Percentiles rank a stretch among this genome's conserved stretches.
Evolutionary conservation across 2,329 filamentous ascomycete species (phyloP).

Genomic region (Diaporthe destruens): DNA sequence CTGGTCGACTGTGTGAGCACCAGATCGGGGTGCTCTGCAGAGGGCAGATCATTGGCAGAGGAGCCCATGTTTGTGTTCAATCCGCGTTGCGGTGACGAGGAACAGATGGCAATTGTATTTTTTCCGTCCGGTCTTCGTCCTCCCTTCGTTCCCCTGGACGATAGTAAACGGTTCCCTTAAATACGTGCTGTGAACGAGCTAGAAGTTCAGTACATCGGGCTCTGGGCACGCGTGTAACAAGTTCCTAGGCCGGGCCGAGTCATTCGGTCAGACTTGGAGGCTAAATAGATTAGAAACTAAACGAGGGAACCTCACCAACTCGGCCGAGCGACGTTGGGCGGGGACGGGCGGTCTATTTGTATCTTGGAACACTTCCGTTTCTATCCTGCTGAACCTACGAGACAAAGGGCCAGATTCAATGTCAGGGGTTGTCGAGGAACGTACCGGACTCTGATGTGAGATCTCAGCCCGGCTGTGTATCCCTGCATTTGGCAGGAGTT

Average conservation of each 20-base stretch:
- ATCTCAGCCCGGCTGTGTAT: conserved; percentile 26
- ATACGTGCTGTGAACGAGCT: neutral
- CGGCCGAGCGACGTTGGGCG: neutral
- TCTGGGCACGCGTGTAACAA: conserved; percentile 11
- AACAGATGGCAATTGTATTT: neutral
- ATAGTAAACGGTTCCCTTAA: neutral
- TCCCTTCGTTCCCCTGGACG: neutral
- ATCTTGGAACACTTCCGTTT: conserved; percentile 23
- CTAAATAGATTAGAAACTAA: neutral
- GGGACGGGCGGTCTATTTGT: neutral
- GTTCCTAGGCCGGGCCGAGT: conserved; percentile 26
- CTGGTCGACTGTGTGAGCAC: conserved; percentile 68
- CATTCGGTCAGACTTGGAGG: conserved; percentile 31
- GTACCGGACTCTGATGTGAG: conserved; percentile 19
- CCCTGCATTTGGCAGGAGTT: conserved; percentile 25
- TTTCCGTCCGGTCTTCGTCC: too few relatives aligned
- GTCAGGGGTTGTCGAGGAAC: conserved; percentile 15
- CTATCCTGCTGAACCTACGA: neutral
- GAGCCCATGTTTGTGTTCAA: conserved; percentile 52
- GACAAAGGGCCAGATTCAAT: conserved; percentile 22
- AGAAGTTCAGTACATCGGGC: conserved; percentile 17
- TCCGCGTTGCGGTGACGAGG: neutral
- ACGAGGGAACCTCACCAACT: neutral
- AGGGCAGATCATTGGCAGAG: conserved; percentile 48
- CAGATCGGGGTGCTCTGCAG: conserved; percentile 53